phyloP scores from a whole-genome alignment of 345 rosid species.

The Eucalyptus tenuipes region DNA sequence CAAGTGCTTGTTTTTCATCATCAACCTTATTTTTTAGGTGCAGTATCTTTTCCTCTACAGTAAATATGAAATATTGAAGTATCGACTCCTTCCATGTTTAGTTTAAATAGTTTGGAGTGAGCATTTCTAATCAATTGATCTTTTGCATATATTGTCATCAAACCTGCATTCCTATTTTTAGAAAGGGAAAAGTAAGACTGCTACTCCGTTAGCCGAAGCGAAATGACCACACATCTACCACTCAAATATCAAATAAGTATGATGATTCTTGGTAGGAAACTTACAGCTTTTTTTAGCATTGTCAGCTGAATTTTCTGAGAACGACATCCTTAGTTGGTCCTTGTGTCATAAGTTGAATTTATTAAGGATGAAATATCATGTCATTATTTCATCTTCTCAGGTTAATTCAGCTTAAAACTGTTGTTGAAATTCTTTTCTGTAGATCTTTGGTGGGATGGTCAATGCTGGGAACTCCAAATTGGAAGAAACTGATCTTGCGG shows the following conservation, averaged over 20 bases:
- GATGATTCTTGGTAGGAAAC: not conserved
- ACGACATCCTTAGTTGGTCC: not conserved
- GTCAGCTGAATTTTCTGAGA: not conserved
- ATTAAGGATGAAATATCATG: not conserved
- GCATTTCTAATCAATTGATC: not conserved
- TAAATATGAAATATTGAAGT: not conserved
- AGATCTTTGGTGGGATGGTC: slow-evolving; percentile 92
- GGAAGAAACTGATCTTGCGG: slow-evolving; percentile 49
- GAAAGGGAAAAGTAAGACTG: not conserved
- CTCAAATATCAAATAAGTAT: not conserved
- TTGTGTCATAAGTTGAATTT: not conserved
- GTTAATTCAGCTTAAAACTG: not conserved
- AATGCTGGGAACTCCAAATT: slow-evolving; percentile 73
- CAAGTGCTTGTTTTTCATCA: not conserved
- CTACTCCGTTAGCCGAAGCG: not conserved
- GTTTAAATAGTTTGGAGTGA: not conserved
- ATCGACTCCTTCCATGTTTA: not conserved
- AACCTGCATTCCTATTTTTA: not conserved
- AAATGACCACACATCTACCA: not conserved
- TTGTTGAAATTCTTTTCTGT: not conserved
- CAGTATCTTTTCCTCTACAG: not conserved
- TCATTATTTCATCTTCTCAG: not conserved
- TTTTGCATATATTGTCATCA: not conserved
- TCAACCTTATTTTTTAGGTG: not conserved
- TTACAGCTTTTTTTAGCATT: not conserved